These are phyloP conservation scores for Leishmania major DNA, from an alignment of 208 protist genomes.

Conservation along the genomic window DNA sequence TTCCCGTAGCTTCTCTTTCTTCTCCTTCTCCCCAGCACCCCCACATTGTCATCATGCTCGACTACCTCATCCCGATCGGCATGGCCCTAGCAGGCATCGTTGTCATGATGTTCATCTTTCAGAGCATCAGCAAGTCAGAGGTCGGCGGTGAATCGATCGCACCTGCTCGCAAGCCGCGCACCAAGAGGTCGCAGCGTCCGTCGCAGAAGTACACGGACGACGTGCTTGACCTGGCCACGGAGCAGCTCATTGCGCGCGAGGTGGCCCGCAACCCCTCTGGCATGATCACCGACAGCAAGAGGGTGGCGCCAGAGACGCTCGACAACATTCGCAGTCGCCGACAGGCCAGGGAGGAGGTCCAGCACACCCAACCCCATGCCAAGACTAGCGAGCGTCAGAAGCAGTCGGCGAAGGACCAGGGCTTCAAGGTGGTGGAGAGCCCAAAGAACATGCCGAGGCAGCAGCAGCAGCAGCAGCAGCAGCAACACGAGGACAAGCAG, in stretches of 20 bases:
- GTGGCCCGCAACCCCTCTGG: constrained; percentile 43
- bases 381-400: constrained; percentile 48
- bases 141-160: constrained; percentile 11
- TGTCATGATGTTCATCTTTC: constrained; percentile 78
- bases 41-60: constrained; percentile 37
- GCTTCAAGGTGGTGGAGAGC: constrained; percentile 49
- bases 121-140: constrained; percentile 50
- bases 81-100: constrained; percentile 57
- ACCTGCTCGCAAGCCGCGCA: constrained; percentile 32
- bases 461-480: constrained; percentile 25
- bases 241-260: constrained; percentile 74
- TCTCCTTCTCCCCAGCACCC: not conserved
- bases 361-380: constrained; percentile 9
- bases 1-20: constrained; percentile 2
- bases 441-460: constrained; percentile 23
- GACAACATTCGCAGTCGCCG: constrained; percentile 43
- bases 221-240: constrained; percentile 57
- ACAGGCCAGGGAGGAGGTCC: constrained; percentile 31
- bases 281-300: constrained; percentile 63
- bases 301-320: constrained; percentile 43
- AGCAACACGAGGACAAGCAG: constrained; percentile 8
- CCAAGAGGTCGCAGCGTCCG: constrained; percentile 39
- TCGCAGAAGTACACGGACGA: constrained; percentile 47
- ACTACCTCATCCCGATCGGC: constrained; percentile 72
- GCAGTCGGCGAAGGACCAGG: constrained; percentile 49